A percentile compares a stretch with the other conserved stretches of the same genome.
phyloP scores from a whole-genome alignment of 305 asterid genomes.

The Plantago rigida region DNA sequence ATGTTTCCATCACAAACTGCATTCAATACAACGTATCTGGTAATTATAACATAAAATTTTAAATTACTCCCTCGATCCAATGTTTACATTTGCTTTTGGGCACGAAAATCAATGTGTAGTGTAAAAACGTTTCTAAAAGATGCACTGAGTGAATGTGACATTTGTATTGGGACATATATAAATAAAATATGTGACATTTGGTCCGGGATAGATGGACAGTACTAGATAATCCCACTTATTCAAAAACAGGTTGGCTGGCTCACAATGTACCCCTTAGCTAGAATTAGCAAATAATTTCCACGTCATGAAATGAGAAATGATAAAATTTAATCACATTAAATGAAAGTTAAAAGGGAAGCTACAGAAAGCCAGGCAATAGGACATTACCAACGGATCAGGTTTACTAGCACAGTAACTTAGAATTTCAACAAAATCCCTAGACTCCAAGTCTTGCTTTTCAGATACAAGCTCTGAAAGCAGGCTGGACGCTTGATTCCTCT shows the following conservation, averaged over 20 bases:
- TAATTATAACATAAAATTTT: conserved; percentile 16
- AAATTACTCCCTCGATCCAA: background rate
- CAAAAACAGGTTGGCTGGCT: background rate
- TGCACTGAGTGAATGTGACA: too few species aligned
- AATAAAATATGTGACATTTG: too few species aligned
- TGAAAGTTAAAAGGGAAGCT: background rate
- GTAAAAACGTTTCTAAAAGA: too few species aligned
- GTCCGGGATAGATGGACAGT: too few species aligned
- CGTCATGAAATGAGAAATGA: conserved; percentile 4
- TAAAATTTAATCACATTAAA: background rate
- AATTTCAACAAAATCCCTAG: conserved; percentile 46
- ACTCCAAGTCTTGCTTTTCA: conserved; percentile 34
- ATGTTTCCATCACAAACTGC: conserved; percentile 77
- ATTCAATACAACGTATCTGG: conserved; percentile 11
- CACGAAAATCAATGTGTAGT: too few species aligned
- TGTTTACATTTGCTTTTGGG: too few species aligned
- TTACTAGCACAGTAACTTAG: conserved; percentile 58
- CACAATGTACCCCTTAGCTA: conserved; percentile 18
- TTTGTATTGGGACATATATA: too few species aligned
- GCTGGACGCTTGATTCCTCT: conserved; percentile 55
- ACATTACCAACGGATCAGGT: conserved; percentile 69
- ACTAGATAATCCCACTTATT: conserved; percentile 8
- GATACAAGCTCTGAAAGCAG: conserved; percentile 48
- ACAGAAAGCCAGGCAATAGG: conserved; percentile 16
- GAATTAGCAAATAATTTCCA: background rate